Evolutionary conservation across 1,139 yeast genomes (phyloP), one percentile per base, ranked within the genome.

Genomic region (Saccharomyces pastorianus): DNA sequence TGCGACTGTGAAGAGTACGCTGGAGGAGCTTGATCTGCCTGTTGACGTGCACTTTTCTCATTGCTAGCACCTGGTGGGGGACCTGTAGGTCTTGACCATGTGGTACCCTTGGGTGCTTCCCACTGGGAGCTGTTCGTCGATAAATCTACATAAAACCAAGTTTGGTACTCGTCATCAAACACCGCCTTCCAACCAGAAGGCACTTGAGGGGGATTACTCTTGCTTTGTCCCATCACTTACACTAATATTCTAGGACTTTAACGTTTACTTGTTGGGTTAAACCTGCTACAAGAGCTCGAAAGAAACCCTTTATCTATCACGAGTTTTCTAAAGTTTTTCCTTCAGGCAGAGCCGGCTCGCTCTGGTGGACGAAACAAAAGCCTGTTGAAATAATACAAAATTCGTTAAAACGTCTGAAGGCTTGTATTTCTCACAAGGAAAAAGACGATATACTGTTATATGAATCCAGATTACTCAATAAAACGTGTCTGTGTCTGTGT

Each of bases 181-280:
- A 85, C 85, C 11, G 96, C 95, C 46, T 84, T 72, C 96, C 96
- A 91, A 3, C 97, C 97, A 5, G 74, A 73, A 6, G 91, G 90
- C 6, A 84, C 88, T 0, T 59, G 64, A 2, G 91, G 90, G 28
- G 72, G 63, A 44, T 60, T 58, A 32, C 56, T 55, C 51, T 49
- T 84, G 67, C 96, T 96, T 86, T 62, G 65, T 11, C 28, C 95
- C 96, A 62, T 62, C 23, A 72, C 53, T 11, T n/a, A 4, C 23
- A 20, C n/a, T 11, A n/a, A n/a, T n/a, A n/a, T n/a, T n/a, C n/a
- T n/a, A n/a, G n/a, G n/a, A n/a, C n/a, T n/a, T n/a, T n/a, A n/a
- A n/a, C n/a, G n/a, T n/a, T n/a, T n/a, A n/a, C 1, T 31, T 31
- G 34, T 31, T 31, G 4, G 14, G 4, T 1, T 31, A 31, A 31